Evolutionary conservation across 768 basidiomycete genomes (phyloP).

Genomic region (Neoboletus subvelutipes): DNA sequence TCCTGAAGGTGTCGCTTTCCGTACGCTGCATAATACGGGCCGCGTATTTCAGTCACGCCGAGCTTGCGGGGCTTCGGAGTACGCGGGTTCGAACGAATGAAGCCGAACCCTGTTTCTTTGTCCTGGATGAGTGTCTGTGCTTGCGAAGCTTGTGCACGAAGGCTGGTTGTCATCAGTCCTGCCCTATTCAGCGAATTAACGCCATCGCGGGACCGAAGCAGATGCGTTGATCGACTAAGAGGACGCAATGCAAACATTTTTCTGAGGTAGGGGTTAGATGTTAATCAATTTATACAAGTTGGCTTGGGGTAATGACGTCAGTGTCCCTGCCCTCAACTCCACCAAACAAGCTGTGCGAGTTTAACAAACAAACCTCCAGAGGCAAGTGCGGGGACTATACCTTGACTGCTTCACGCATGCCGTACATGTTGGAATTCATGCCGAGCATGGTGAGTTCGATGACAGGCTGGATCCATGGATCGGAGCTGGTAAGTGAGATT

Average conservation of each 20-base stretch:
- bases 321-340: background rate
- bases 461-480: background rate
- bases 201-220: background rate
- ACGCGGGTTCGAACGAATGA: conserved; percentile 27
- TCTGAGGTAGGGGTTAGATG: background rate
- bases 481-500: too few relatives aligned
- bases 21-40: conserved; percentile 44
- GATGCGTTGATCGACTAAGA: background rate
- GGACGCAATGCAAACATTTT: background rate
- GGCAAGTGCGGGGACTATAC: background rate
- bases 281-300: background rate
- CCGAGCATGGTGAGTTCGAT: background rate
- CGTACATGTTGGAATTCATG: background rate
- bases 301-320: conserved; percentile 4
- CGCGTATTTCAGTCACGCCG: conserved; percentile 46
- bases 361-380: too few relatives aligned
- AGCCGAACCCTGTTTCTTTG: conserved; percentile 12
- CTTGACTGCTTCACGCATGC: background rate
- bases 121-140: conserved; percentile 12
- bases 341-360: background rate
- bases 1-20: conserved; percentile 43
- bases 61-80: conserved; percentile 35
- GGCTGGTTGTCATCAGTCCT: background rate
- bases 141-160: background rate
- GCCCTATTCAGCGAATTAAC: background rate